Evolutionary conservation across 2,329 filamentous ascomycete species (phyloP).

Genomic region (Aschersonia sp.): DNA sequence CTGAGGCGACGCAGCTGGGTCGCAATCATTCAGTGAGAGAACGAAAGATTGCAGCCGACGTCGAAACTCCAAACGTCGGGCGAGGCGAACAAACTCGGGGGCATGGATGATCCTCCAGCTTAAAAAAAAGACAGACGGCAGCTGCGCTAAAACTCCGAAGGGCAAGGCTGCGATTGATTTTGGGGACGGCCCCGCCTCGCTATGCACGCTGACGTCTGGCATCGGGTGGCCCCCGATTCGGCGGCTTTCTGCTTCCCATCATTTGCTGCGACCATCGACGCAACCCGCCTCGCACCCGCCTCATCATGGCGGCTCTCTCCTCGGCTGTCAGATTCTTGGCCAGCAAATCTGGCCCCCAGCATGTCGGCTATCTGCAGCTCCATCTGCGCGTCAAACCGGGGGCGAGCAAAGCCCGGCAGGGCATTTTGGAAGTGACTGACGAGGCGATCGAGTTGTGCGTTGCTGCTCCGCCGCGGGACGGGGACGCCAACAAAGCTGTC

Average conservation of each 20-base stretch:
- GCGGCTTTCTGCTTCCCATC: too few relatives aligned
- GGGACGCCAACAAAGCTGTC: conserved; percentile 56
- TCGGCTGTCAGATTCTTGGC: conserved; percentile 30
- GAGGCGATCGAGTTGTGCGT: conserved; percentile 50
- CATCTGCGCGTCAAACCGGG: conserved; percentile 55
- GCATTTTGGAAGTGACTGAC: conserved; percentile 40
- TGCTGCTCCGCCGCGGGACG: conserved; percentile 48
- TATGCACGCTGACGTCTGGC: neutral
- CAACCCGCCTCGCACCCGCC: too few relatives aligned
- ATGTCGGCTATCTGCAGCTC: conserved; percentile 35
- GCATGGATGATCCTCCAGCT: too few relatives aligned
- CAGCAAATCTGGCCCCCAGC: conserved; percentile 28
- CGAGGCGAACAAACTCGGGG: neutral
- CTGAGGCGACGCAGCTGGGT: conserved; percentile 9
- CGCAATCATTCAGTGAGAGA: conserved; percentile 11
- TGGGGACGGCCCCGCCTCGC: neutral
- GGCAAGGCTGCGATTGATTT: neutral
- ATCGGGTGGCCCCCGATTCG: too few relatives aligned
- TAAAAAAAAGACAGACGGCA: too few relatives aligned
- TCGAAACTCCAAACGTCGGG: neutral
- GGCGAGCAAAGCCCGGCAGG: conserved; percentile 44
- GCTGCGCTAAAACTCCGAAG: too few relatives aligned
- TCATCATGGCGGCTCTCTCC: neutral
- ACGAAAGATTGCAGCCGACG: conserved; percentile 1
- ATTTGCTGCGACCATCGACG: neutral